Evolutionary conservation across 192 early-diverging fungal species (phyloP).

Genomic region (Rhizoclosmatium globosum): DNA sequence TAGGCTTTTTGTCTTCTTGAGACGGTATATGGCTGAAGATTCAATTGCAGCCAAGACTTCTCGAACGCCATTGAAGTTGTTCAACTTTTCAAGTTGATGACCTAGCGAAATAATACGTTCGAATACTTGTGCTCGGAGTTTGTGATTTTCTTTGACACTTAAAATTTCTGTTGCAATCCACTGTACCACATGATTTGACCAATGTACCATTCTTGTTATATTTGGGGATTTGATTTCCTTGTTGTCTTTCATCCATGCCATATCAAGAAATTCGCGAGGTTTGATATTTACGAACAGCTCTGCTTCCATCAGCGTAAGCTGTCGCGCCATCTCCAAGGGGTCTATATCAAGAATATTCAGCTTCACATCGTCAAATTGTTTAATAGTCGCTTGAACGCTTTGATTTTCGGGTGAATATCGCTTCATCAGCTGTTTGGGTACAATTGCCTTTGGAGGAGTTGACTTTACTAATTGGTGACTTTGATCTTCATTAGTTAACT

Average conservation of each 20-base stretch:
- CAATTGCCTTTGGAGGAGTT: slow-evolving; percentile 57
- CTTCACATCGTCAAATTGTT: slow-evolving; percentile 29
- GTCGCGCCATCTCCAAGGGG: slow-evolving; percentile 63
- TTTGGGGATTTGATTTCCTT: slow-evolving; percentile 64
- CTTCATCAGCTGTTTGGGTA: slow-evolving; percentile 54
- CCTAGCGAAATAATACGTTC: slow-evolving; percentile 56
- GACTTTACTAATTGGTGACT: slow-evolving; percentile 27
- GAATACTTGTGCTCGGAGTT: slow-evolving; percentile 51
- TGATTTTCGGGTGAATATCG: slow-evolving; percentile 46
- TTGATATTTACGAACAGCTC: slow-evolving; percentile 60
- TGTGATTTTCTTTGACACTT: slow-evolving; percentile 51
- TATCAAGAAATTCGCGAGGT: slow-evolving; percentile 60
- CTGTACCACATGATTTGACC: slow-evolving; percentile 66
- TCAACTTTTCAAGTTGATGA: slow-evolving; percentile 54
- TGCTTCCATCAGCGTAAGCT: slow-evolving; percentile 65
- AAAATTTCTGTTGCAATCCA: slow-evolving; percentile 67
- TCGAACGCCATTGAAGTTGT: slow-evolving; percentile 68
- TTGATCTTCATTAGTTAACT: slow-evolving; percentile 40
- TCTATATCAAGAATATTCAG: slow-evolving; percentile 59
- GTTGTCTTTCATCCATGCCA: slow-evolving; percentile 67
- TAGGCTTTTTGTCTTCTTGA: slow-evolving; percentile 63
- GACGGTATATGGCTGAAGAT: slow-evolving; percentile 59
- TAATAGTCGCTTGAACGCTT: not conserved
- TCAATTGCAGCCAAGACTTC: slow-evolving; percentile 66
- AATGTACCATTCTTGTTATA: slow-evolving; percentile 60